These are phyloP conservation scores for Populus tomentosa DNA, from an alignment of 441 rosid genomes.

Conservation along the genomic window DNA sequence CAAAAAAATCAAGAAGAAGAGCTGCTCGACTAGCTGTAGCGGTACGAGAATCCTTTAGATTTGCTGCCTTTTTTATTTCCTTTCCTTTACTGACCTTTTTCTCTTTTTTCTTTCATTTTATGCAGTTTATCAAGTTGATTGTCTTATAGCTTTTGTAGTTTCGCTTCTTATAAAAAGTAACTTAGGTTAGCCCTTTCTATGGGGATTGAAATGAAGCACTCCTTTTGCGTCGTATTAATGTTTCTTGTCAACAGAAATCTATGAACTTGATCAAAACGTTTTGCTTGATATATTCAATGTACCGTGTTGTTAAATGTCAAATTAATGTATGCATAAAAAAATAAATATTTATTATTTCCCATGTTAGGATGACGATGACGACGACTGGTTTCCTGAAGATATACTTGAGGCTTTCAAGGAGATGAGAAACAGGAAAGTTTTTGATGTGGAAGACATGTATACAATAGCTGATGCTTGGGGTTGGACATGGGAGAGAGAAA, in stretches of 20 bases:
- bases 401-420: slow-evolving; percentile 83
- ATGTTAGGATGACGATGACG: slow-evolving; percentile 73
- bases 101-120: not conserved
- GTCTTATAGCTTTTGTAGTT: not conserved
- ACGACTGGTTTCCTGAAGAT: slow-evolving; percentile 92
- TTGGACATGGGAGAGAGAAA: slow-evolving; percentile 96
- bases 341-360: slow-evolving; percentile 7
- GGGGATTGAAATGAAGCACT: not conserved
- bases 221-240: not conserved
- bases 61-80: not conserved
- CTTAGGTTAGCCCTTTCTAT: not conserved
- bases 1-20: slow-evolving; percentile 69
- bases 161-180: not conserved
- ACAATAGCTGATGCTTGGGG: slow-evolving; percentile 98
- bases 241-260: not conserved
- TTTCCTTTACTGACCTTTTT: not conserved
- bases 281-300: not conserved
- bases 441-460: slow-evolving; percentile 85
- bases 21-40: slow-evolving; percentile 60
- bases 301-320: not conserved
- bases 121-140: not conserved
- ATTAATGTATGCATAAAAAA: not conserved
- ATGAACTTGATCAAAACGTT: not conserved
- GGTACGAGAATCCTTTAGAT: slow-evolving; percentile 31
- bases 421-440: slow-evolving; percentile 71